Conservation (phyloP, 257 asterid species). For the Thymus mandschuricus region DNA sequence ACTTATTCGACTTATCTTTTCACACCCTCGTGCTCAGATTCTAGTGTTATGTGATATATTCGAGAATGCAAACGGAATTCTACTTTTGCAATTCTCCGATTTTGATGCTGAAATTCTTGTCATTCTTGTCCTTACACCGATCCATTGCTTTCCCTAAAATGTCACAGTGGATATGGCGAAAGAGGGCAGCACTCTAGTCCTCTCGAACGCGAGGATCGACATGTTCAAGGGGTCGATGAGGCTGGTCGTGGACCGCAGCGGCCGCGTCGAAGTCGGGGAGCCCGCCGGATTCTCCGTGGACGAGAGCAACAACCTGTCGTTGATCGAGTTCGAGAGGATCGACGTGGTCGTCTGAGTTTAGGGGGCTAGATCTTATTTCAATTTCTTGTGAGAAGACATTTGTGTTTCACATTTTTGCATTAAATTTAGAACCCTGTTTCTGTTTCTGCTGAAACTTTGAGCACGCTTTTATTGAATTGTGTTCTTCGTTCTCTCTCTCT, state of each 20-base stretch:
- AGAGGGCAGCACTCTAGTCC: conserved; percentile 63
- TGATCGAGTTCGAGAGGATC: conserved; percentile 76
- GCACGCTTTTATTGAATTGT: conserved; percentile 23
- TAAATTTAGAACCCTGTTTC: conserved; percentile 20
- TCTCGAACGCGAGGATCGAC: conserved; percentile 72
- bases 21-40: not conserved
- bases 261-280: conserved; percentile 60
- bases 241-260: conserved; percentile 71
- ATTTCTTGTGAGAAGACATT: conserved; percentile 23
- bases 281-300: conserved; percentile 60
- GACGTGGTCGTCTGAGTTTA: conserved; percentile 60
- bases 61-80: not conserved
- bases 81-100: not conserved
- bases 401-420: conserved; percentile 24
- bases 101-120: not conserved
- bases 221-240: conserved; percentile 91
- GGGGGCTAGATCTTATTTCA: not conserved
- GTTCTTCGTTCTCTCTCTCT: not conserved
- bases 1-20: not conserved
- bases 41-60: not conserved
- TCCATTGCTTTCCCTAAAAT: conserved; percentile 1
- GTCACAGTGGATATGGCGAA: conserved; percentile 64
- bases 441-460: conserved; percentile 1
- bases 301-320: conserved; percentile 61
- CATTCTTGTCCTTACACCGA: conserved; percentile 8